Percentiles rank a stretch among this genome's conserved stretches.
phyloP scores from a whole-genome alignment of 352 stramenopile species.

The Phytophthora megakarya region DNA sequence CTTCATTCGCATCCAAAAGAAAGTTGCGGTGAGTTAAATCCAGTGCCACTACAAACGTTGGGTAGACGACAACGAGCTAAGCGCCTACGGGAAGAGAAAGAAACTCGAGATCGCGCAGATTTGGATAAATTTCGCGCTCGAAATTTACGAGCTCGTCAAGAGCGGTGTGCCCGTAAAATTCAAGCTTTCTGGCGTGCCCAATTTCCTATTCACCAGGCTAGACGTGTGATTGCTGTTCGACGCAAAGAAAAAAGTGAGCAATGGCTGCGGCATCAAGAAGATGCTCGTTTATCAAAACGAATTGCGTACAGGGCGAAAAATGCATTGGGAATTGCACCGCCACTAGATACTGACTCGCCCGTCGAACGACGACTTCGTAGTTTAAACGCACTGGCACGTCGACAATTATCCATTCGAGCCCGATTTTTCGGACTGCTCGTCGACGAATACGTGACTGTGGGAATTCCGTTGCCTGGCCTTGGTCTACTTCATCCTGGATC shows the following conservation, averaged over 20 bases:
- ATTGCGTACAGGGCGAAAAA: conserved; percentile 46
- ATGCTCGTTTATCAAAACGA: conserved; percentile 37
- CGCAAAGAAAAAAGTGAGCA: conserved; percentile 34
- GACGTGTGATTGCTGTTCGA: conserved; percentile 22
- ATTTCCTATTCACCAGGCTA: conserved; percentile 42
- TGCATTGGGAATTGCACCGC: conserved; percentile 43
- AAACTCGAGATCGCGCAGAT: conserved; percentile 51
- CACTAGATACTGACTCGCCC: conserved; percentile 47
- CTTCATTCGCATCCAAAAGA: conserved; percentile 45
- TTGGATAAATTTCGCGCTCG: conserved; percentile 46
- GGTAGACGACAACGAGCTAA: conserved; percentile 45
- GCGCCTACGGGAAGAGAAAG: conserved; percentile 40
- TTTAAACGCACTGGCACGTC: conserved; percentile 54
- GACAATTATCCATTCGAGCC: conserved; percentile 53
- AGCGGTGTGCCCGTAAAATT: conserved; percentile 43
- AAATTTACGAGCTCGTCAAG: conserved; percentile 30
- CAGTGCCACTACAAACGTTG: conserved; percentile 42
- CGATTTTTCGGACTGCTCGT: conserved; percentile 60
- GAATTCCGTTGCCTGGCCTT: conserved; percentile 60
- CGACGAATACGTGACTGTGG: conserved; percentile 66
- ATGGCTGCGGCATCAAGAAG: conserved; percentile 48
- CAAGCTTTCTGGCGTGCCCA: conserved; percentile 57
- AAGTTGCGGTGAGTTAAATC: conserved; percentile 45
- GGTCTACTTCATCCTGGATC: conserved; percentile 31
- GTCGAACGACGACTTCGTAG: conserved; percentile 46